phyloP scores from a whole-genome alignment of 306 rosid species.

The Prunus mume region DNA sequence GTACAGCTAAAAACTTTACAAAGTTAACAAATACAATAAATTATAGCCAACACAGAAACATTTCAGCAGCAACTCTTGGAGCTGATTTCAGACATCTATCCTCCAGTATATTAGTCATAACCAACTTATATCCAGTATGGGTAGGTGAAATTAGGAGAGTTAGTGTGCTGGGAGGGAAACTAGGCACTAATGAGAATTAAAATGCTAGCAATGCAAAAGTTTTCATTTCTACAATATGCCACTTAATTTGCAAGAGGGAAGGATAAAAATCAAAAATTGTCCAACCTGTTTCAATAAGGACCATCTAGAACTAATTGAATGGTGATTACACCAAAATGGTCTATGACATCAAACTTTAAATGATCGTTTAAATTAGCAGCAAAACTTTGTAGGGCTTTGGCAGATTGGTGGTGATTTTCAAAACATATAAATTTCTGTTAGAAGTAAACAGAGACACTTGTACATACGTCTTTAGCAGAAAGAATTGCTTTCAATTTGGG shows the following conservation, averaged over 20 bases:
- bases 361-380: neutral
- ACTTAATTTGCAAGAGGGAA: neutral
- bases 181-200: neutral
- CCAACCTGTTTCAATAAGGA: neutral
- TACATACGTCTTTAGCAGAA: slow-evolving; percentile 43
- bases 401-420: neutral
- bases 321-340: neutral
- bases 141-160: neutral
- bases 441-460: slow-evolving; percentile 4
- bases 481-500: slow-evolving; percentile 49
- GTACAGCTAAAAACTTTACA: neutral
- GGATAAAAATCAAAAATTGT: no score
- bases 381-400: neutral
- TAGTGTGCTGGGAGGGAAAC: neutral
- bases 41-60: neutral
- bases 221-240: neutral
- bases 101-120: neutral
- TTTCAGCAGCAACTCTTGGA: neutral
- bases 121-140: neutral
- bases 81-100: neutral
- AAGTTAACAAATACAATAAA: neutral
- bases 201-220: neutral
- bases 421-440: neutral
- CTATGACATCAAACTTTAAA: neutral
- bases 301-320: neutral